A percentile compares a stretch with the other conserved stretches of the same genome.
phyloP scores from a whole-genome alignment of 306 rosid genomes.

The Quercus glauca region DNA sequence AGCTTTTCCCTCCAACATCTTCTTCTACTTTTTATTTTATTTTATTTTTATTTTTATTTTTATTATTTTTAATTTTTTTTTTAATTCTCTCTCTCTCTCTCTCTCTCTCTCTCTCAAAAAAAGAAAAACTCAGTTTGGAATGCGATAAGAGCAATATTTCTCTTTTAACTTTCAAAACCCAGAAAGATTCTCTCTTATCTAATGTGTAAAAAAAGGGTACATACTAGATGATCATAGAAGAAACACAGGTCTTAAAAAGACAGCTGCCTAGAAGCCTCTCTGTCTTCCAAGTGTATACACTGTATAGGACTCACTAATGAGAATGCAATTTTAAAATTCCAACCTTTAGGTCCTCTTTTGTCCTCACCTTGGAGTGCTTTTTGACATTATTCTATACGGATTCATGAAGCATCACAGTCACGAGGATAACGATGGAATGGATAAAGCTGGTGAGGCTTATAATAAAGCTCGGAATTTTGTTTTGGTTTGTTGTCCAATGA shows the following conservation, averaged over 20 bases:
- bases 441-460: neutral
- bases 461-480: neutral
- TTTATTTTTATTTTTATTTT: no score
- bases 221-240: neutral
- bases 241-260: conserved; percentile 1
- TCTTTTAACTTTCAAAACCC: conserved; percentile 16
- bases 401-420: neutral
- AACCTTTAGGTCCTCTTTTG: conserved; percentile 18
- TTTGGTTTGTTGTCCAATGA: neutral
- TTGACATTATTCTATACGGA: neutral
- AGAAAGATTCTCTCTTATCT: conserved; percentile 15
- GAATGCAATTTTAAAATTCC: conserved; percentile 18
- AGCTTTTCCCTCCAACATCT: conserved; percentile 96
- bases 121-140: neutral
- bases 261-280: neutral
- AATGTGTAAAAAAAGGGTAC: neutral
- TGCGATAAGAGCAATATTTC: neutral
- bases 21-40: no score
- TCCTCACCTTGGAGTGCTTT: conserved; percentile 17
- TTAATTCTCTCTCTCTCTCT: neutral
- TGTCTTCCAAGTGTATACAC: conserved; percentile 26
- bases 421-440: conserved; percentile 9
- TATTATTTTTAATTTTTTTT: no score
- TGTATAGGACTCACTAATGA: conserved; percentile 19
- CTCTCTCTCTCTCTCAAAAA: neutral